A percentile compares a stretch with the other conserved stretches of the same genome.
Evolutionary conservation across 768 basidiomycete species (phyloP).

Genomic region (Collybia sp.): DNA sequence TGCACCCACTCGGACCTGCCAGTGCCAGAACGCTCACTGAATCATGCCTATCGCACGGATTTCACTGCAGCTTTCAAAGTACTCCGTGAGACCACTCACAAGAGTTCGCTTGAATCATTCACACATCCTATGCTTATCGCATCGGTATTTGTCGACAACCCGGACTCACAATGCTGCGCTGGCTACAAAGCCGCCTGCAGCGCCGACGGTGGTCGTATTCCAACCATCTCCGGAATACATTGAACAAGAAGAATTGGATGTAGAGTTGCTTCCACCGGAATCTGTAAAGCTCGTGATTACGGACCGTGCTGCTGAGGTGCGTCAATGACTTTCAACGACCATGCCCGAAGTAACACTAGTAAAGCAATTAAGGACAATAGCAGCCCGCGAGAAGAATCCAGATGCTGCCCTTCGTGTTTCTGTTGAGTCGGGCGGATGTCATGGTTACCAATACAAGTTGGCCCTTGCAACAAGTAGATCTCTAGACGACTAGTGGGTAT

Average conservation of each 20-base stretch:
- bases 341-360: conserved; percentile 1
- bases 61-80: too few relatives aligned
- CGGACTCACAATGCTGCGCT: too few relatives aligned
- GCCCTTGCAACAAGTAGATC: conserved; percentile 59
- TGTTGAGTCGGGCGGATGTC: conserved; percentile 94
- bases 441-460: conserved; percentile 97
- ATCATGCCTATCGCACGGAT: too few relatives aligned
- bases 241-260: conserved; percentile 58
- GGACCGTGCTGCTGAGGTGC: conserved; percentile 72
- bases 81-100: too few relatives aligned
- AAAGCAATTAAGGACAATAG: conserved; percentile 76
- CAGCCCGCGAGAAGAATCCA: conserved; percentile 56
- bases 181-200: too few relatives aligned
- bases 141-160: too few relatives aligned
- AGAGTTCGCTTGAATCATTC: too few relatives aligned
- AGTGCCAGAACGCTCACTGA: too few relatives aligned
- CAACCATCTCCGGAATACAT: conserved; percentile 51
- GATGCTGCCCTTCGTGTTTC: conserved; percentile 71
- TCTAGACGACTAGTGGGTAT: conserved; percentile 82
- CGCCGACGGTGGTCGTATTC: conserved; percentile 41
- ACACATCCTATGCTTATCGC: too few relatives aligned
- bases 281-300: conserved; percentile 58
- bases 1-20: too few relatives aligned
- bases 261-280: conserved; percentile 49
- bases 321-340: conserved; percentile 7